Evolutionary conservation across 352 stramenopile species (phyloP).

Genomic region (Globisporangium orthogonon): DNA sequence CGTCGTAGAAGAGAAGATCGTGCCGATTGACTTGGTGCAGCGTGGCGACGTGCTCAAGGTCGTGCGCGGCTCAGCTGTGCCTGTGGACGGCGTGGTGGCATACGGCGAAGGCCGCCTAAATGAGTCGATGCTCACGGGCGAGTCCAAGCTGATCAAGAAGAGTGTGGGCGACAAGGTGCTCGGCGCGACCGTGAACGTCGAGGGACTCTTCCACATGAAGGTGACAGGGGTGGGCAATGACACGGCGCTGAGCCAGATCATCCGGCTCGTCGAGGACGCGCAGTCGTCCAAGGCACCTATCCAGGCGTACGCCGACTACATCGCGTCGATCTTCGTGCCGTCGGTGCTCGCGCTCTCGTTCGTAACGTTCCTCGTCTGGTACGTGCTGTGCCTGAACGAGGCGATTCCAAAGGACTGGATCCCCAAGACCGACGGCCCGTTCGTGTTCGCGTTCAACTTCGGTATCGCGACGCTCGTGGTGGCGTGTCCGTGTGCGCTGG

Average conservation of each 20-base stretch:
- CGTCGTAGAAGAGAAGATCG: constrained; percentile 63
- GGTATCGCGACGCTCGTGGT: constrained; percentile 97
- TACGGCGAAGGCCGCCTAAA: constrained; percentile 89
- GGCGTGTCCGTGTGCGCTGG: constrained; percentile 98
- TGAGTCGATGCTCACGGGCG: constrained; percentile 94
- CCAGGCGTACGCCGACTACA: constrained; percentile 95
- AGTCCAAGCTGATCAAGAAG: constrained; percentile 94
- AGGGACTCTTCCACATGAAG: constrained; percentile 89
- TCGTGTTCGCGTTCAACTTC: constrained; percentile 97
- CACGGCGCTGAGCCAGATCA: constrained; percentile 96
- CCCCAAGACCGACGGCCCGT: constrained; percentile 57
- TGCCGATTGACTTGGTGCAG: constrained; percentile 88
- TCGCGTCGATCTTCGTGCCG: constrained; percentile 95
- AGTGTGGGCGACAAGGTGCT: constrained; percentile 74
- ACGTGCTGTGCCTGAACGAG: constrained; percentile 57
- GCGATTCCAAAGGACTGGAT: constrained; percentile 66
- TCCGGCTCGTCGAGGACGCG: constrained; percentile 97
- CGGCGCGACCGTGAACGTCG: constrained; percentile 90
- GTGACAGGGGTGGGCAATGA: constrained; percentile 92
- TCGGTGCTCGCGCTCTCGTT: constrained; percentile 91
- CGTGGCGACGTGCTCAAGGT: constrained; percentile 92
- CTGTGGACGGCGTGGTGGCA: constrained; percentile 90
- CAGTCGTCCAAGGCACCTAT: constrained; percentile 98
- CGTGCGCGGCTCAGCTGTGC: constrained; percentile 88
- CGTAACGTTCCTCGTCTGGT: constrained; percentile 95